These are phyloP conservation scores for Verticillium nonalfalfae DNA, from an alignment of 2,329 filamentous ascomycete species.

Conservation along the genomic window DNA sequence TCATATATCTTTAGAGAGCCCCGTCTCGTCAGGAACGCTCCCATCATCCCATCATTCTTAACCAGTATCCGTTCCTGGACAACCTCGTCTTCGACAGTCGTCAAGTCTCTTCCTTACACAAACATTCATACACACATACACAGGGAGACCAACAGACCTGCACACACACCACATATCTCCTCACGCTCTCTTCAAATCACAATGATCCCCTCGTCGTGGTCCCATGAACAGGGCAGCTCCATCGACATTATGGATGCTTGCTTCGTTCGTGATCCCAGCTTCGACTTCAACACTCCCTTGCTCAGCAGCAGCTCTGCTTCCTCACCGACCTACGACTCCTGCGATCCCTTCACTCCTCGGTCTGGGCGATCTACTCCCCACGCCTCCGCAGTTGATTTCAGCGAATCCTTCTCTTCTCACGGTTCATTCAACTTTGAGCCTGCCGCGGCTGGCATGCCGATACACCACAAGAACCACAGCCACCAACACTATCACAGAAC, in stretches of 20 bases:
- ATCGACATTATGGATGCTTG: slow-evolving; percentile 9
- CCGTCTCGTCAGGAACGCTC: slow-evolving; percentile 22
- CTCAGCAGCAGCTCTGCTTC: slow-evolving; percentile 18
- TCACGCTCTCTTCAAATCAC: slow-evolving; percentile 1
- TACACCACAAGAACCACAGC: neutral
- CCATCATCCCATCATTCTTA: slow-evolving; percentile 14
- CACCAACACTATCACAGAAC: neutral
- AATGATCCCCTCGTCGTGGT: neutral
- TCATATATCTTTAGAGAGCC: slow-evolving; percentile 34
- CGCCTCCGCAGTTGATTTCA: slow-evolving; percentile 29
- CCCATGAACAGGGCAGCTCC: neutral
- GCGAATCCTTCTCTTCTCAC: slow-evolving; percentile 21
- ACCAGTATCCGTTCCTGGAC: slow-evolving; percentile 9
- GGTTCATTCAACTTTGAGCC: slow-evolving; percentile 19
- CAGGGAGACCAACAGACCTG: neutral
- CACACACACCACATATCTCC: slow-evolving; percentile 9
- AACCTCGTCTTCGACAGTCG: slow-evolving; percentile 2
- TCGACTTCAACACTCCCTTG: slow-evolving; percentile 9
- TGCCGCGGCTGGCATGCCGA: neutral
- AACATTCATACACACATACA: slow-evolving; percentile 8
- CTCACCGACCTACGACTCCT: slow-evolving; percentile 32
- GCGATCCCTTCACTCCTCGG: slow-evolving; percentile 36
- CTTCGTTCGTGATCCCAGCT: slow-evolving; percentile 10
- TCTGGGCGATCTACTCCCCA: slow-evolving; percentile 37
- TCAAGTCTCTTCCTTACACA: neutral